Percentiles rank a stretch among this genome's conserved stretches.
Conservation (phyloP, 2,329 filamentous ascomycete species). For the Hymenoscyphus albidus region DNA sequence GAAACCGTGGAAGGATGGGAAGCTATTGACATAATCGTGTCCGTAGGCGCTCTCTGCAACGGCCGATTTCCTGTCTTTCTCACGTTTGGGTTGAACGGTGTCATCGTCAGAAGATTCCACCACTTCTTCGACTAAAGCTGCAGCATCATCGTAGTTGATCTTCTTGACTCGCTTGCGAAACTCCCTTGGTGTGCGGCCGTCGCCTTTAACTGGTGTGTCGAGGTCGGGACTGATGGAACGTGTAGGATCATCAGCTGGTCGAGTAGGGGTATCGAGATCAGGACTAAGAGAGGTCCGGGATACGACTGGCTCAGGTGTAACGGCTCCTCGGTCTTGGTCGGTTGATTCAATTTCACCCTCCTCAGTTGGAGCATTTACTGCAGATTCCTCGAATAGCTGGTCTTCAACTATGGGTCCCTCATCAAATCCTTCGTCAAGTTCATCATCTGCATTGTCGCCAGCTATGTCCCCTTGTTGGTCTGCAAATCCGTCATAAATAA, state of each 20-base stretch:
- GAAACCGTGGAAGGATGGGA: not conserved
- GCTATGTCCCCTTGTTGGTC: not conserved
- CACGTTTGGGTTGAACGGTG: not conserved
- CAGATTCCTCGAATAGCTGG: not conserved
- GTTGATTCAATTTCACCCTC: not conserved
- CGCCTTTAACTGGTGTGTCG: conserved; percentile 3
- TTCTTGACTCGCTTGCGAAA: not conserved
- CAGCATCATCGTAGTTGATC: conserved; percentile 4
- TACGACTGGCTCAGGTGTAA: not conserved
- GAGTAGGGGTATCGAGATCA: not conserved
- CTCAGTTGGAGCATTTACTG: not conserved
- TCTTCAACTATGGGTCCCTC: not conserved
- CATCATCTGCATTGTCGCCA: not conserved
- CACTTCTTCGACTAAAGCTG: not conserved
- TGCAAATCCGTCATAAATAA: not conserved
- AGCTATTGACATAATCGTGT: not conserved
- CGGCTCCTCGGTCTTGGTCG: not conserved
- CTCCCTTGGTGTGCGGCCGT: conserved; percentile 1
- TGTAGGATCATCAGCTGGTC: not conserved
- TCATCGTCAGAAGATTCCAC: too few relatives aligned
- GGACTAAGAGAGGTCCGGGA: not conserved
- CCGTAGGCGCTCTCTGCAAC: not conserved
- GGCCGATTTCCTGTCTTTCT: not conserved
- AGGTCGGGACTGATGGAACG: conserved; percentile 2
- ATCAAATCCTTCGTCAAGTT: not conserved